Base-by-base conservation (phyloP, 345 rosid species). In the Clausena lansium region DNA sequence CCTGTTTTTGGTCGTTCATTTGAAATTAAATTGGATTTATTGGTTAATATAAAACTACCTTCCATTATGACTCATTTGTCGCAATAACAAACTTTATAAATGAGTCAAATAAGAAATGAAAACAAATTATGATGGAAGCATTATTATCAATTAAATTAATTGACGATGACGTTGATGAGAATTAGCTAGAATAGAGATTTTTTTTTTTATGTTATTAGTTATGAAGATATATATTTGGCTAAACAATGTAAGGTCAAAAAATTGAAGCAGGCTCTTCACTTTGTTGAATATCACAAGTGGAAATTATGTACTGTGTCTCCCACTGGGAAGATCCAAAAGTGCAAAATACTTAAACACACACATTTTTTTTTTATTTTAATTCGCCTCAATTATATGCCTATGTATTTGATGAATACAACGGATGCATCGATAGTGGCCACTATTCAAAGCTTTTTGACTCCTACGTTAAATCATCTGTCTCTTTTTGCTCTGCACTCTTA, bases 361-460 rank as follows among this genome's bases (percentile, higher is more conserved):
- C 1, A 7, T 50, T 50, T 15, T 50, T 14, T 47, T 50, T 14
- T 11, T 9, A 0, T 19, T 54, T 39, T 39, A 39, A 11, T 60
- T 30, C 15, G 20, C 13, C 67, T 39, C 36, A 58, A 57, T 76
- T 54, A 64, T 64, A 35, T 54, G 17, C 57, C 33, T 15, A 45
- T 52, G 27, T 67, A 24, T 15, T 28, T 61, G 55, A 59, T 45
- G 17, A 45, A 13, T 45, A 3, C 50, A 13, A 45, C 1, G 3
- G 17, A 45, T 11, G 50, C 17, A 45, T 45, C 50, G 50, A 47
- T 20, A 8, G 69, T 61, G 82, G 70, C 59, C 78, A 62, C 57
- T 70, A 77, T 32, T 13, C 68, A 38, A 2, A 58, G 38, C 45
- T 9, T 62, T 77, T 83, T 73, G 75, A 69, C 81, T 66, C 11